phyloP scores from a whole-genome alignment of 768 basidiomycete genomes.

The Lactarius evosmus region DNA sequence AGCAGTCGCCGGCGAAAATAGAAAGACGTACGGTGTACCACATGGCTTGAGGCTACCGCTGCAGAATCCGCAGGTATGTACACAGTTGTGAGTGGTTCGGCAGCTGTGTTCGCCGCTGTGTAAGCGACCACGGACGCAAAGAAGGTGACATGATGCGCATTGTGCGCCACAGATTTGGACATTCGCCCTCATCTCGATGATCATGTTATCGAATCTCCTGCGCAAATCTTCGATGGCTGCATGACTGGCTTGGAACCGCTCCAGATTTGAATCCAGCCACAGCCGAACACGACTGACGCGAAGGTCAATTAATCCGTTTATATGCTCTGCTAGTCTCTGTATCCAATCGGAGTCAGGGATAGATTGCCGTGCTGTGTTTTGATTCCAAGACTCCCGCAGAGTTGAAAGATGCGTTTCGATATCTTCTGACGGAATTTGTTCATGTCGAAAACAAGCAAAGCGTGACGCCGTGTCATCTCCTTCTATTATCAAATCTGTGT shows the following conservation, averaged over 20 bases:
- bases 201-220: constrained; percentile 41
- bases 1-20: background rate
- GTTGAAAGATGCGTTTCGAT: constrained; percentile 32
- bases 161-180: constrained; percentile 49
- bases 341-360: constrained; percentile 44
- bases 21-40: constrained; percentile 43
- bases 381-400: constrained; percentile 35
- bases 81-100: constrained; percentile 47
- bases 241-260: constrained; percentile 44
- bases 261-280: constrained; percentile 51
- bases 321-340: constrained; percentile 37
- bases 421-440: constrained; percentile 24
- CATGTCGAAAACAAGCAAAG: constrained; percentile 35
- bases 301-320: constrained; percentile 40
- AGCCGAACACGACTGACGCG: constrained; percentile 46
- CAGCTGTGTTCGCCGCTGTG: constrained; percentile 52
- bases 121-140: constrained; percentile 45
- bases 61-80: constrained; percentile 42
- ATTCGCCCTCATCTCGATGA: constrained; percentile 45
- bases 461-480: constrained; percentile 37
- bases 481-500: constrained; percentile 44
- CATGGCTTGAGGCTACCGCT: constrained; percentile 39
- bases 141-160: constrained; percentile 48
- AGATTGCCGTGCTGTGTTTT: constrained; percentile 35
- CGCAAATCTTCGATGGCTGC: constrained; percentile 46